These are phyloP conservation scores for Phytophthora vignae DNA, from an alignment of 352 stramenopile species.

Conservation along the genomic window DNA sequence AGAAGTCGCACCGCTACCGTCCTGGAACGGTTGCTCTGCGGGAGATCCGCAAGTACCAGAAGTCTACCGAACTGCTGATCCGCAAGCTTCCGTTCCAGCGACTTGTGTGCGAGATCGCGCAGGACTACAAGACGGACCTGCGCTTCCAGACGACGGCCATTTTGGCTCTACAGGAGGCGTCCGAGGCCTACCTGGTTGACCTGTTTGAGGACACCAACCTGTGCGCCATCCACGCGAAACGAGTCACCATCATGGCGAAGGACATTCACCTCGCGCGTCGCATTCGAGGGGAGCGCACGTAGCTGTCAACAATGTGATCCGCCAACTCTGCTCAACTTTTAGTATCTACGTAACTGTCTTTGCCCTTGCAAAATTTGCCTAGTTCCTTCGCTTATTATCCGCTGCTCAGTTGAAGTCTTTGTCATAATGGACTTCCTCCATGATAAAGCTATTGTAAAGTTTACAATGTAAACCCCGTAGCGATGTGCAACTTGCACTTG, in stretches of 20 bases:
- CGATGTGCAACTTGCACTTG: not conserved
- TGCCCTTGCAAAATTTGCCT: no score
- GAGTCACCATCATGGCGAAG: conserved; percentile 96
- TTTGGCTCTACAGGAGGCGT: conserved; percentile 88
- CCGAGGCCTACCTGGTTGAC: conserved; percentile 93
- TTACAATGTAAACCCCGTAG: no score
- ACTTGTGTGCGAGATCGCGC: conserved; percentile 93
- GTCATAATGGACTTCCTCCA: no score
- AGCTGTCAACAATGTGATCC: not conserved
- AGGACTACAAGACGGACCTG: conserved; percentile 96
- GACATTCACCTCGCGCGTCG: conserved; percentile 94
- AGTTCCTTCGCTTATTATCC: no score
- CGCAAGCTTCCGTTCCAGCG: conserved; percentile 95
- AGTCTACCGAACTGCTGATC: conserved; percentile 94
- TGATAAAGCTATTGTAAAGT: no score
- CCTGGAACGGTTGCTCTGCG: conserved; percentile 84
- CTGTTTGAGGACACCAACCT: conserved; percentile 95
- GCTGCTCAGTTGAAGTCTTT: no score
- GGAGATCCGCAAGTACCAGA: conserved; percentile 96
- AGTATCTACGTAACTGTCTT: no score
- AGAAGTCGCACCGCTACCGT: conserved; percentile 77
- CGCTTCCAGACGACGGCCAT: conserved; percentile 94
- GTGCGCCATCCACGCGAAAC: conserved; percentile 51
- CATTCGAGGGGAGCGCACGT: conserved; percentile 86
- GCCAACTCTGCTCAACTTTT: not conserved